phyloP scores from a whole-genome alignment of 208 protist genomes.

The Leishmania braziliensis region DNA sequence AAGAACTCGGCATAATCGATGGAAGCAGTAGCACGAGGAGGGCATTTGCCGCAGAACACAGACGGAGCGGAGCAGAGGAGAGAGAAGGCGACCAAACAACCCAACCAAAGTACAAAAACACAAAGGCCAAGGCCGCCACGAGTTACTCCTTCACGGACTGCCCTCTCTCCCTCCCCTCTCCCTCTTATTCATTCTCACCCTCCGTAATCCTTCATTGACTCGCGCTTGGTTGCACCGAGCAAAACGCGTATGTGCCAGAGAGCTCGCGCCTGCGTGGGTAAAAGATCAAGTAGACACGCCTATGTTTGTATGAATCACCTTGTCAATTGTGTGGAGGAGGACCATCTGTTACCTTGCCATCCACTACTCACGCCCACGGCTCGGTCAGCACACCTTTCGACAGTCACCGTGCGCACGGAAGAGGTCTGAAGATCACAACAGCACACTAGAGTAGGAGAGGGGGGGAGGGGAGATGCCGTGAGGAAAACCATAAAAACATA shows the following conservation, averaged over 20 bases:
- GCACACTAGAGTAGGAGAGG: background rate
- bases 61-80: background rate
- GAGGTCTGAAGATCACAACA: background rate
- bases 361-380: background rate
- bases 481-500: background rate
- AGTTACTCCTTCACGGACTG: background rate
- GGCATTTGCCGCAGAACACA: too few species aligned
- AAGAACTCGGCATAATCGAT: too few species aligned
- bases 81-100: background rate
- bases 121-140: background rate
- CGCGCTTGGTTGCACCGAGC: background rate
- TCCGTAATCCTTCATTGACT: background rate
- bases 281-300: too few species aligned
- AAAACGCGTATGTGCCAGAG: background rate
- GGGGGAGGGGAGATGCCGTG: background rate
- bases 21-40: too few species aligned
- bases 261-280: too few species aligned
- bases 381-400: background rate
- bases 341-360: background rate
- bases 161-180: background rate
- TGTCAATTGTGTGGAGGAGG: background rate
- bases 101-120: background rate
- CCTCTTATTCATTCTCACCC: background rate
- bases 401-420: background rate
- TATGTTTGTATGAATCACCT: background rate